Evolutionary conservation across 139 green algal genomes (phyloP).

Genomic region (Nannochloris sp.): DNA sequence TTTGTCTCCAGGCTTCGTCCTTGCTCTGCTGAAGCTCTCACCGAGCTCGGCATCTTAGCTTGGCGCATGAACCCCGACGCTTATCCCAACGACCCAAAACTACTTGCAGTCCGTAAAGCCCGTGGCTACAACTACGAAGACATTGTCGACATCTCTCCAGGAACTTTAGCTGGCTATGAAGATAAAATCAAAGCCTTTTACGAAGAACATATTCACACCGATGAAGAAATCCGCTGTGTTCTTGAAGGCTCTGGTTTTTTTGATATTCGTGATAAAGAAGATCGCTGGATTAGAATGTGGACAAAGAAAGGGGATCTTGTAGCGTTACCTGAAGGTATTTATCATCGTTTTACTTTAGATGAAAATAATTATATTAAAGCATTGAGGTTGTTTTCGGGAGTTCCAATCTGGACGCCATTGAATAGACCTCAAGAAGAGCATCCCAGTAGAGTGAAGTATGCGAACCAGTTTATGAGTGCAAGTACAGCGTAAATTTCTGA

Average conservation of each 20-base stretch:
- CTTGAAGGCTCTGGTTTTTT: conserved; percentile 88
- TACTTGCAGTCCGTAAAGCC: conserved; percentile 68
- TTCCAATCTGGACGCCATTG: conserved; percentile 87
- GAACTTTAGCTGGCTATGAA: conserved; percentile 79
- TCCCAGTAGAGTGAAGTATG: conserved; percentile 42
- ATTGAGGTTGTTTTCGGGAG: conserved; percentile 90
- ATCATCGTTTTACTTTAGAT: conserved; percentile 94
- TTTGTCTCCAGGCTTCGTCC: too few relatives aligned
- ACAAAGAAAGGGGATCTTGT: conserved; percentile 77
- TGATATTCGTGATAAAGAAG: conserved; percentile 84
- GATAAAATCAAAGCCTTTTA: conserved; percentile 93
- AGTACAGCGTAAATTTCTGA: too few relatives aligned
- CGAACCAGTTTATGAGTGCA: too few relatives aligned
- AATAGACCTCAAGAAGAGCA: conserved; percentile 67
- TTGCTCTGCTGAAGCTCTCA: conserved; percentile 41
- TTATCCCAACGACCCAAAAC: conserved; percentile 53
- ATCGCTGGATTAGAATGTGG: conserved; percentile 86
- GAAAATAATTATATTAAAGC: conserved; percentile 83
- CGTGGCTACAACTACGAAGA: conserved; percentile 57
- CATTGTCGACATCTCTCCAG: conserved; percentile 33
- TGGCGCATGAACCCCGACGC: conserved; percentile 71
- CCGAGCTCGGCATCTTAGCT: conserved; percentile 67
- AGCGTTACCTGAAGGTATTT: conserved; percentile 91
- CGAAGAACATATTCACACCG: conserved; percentile 89
- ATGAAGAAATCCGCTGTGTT: conserved; percentile 92